phyloP scores from a whole-genome alignment of 306 rosid species.

The barrel medic (Medicago truncatula) region DNA sequence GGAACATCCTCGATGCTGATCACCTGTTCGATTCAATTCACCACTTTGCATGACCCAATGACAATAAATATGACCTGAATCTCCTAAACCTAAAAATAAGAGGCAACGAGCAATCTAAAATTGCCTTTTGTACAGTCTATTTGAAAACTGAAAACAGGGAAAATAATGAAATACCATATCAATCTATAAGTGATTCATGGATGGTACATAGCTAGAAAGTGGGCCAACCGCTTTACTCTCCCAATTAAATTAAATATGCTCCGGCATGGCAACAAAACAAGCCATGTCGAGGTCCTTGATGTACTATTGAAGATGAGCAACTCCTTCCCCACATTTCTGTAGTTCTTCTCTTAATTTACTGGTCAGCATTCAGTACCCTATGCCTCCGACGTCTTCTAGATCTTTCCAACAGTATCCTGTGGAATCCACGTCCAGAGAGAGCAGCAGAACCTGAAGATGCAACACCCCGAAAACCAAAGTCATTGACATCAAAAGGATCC shows the following conservation, averaged over 20 bases:
- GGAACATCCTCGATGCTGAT: slow-evolving; percentile 30
- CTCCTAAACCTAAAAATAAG: slow-evolving; percentile 43
- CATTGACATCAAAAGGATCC: slow-evolving; percentile 48
- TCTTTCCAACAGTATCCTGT: slow-evolving; percentile 50
- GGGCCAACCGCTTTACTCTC: slow-evolving; percentile 40
- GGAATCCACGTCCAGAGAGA: slow-evolving; percentile 60
- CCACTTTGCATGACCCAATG: slow-evolving; percentile 42
- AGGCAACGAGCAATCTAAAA: slow-evolving; percentile 47
- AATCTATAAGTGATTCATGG: slow-evolving; percentile 10
- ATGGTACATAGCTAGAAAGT: slow-evolving; percentile 32
- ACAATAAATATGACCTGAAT: slow-evolving; percentile 39
- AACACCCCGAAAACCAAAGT: slow-evolving; percentile 53
- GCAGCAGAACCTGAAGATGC: slow-evolving; percentile 56
- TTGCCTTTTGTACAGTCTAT: slow-evolving; percentile 47
- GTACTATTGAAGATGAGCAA: slow-evolving; percentile 32
- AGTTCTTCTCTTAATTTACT: slow-evolving; percentile 33
- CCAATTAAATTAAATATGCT: slow-evolving; percentile 42
- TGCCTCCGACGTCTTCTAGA: slow-evolving; percentile 61
- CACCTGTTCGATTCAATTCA: slow-evolving; percentile 46
- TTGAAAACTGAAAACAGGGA: slow-evolving; percentile 37
- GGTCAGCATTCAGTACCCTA: slow-evolving; percentile 48
- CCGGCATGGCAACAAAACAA: slow-evolving; percentile 40
- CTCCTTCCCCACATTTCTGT: slow-evolving; percentile 41
- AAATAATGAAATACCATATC: slow-evolving; percentile 36
- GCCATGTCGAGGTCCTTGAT: slow-evolving; percentile 34